Percentiles rank a stretch among this genome's conserved stretches.
phyloP scores from a whole-genome alignment of 352 stramenopile genomes.

The Pythium utonaiense region DNA sequence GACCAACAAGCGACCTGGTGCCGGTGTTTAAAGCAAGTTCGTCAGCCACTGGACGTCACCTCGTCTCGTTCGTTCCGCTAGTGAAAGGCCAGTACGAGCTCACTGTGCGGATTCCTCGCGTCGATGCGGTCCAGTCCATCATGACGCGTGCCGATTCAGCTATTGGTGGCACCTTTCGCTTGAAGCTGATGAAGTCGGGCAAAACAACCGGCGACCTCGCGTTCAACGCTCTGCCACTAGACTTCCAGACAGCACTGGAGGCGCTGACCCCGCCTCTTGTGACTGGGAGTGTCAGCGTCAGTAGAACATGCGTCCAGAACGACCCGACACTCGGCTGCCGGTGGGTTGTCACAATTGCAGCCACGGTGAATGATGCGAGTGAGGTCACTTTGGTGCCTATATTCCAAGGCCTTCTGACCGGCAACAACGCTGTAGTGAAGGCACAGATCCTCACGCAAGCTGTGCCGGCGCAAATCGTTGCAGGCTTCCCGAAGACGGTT shows the following conservation, averaged over 20 bases:
- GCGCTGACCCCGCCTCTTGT: constrained; percentile 49
- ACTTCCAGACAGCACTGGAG: constrained; percentile 64
- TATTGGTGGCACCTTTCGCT: constrained; percentile 60
- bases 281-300: constrained; percentile 26
- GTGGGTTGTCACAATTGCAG: constrained; percentile 64
- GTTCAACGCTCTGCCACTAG: constrained; percentile 34
- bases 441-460: constrained; percentile 34
- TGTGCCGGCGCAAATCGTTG: constrained; percentile 30
- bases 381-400: constrained; percentile 8
- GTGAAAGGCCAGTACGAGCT: constrained; percentile 90
- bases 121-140: constrained; percentile 75
- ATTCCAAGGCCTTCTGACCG: constrained; percentile 26
- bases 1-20: constrained; percentile 45
- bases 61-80: constrained; percentile 84
- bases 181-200: constrained; percentile 38
- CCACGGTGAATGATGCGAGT: neutral
- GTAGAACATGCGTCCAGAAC: constrained; percentile 31
- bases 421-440: constrained; percentile 56
- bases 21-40: constrained; percentile 63
- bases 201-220: constrained; percentile 50
- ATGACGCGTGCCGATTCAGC: constrained; percentile 39
- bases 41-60: constrained; percentile 67
- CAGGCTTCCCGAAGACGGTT: constrained; percentile 69
- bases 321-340: constrained; percentile 53
- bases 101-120: constrained; percentile 67